Percentiles rank a stretch among this genome's conserved stretches.
These are phyloP conservation scores for Picochlorum sp. DNA, from an alignment of 139 green algal species.

Conservation along the genomic window DNA sequence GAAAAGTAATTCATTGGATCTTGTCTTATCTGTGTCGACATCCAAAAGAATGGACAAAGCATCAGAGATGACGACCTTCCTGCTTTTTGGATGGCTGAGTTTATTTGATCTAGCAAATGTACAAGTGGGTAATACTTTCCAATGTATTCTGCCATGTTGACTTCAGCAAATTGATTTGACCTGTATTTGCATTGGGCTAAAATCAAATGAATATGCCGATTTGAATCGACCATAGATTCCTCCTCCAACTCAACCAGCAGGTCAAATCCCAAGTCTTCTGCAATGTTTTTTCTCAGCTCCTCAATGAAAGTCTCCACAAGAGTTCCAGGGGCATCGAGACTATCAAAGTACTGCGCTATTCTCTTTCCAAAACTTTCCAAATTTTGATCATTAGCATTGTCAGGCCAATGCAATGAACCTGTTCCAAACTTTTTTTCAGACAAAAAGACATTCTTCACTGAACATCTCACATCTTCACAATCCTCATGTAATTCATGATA, in stretches of 20 bases:
- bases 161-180: background rate
- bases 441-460: background rate
- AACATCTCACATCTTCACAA: background rate
- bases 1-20: slow-evolving; percentile 3
- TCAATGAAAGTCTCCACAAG: background rate
- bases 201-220: background rate
- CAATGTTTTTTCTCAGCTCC: background rate
- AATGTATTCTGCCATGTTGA: background rate
- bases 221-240: background rate
- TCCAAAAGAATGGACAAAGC: background rate
- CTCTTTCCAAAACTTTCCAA: background rate
- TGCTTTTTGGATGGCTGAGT: background rate
- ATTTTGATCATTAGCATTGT: background rate
- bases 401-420: background rate
- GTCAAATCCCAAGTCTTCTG: background rate
- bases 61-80: background rate
- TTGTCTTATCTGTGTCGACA: background rate
- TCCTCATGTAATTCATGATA: background rate
- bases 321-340: background rate
- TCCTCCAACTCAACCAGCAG: slow-evolving; percentile 1
- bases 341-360: background rate
- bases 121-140: slow-evolving; percentile 1
- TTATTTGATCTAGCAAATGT: background rate
- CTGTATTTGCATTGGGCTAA: slow-evolving; percentile 8
- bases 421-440: background rate